Evolutionary conservation across 2,329 filamentous ascomycete genomes (phyloP).

Genomic region (Rhytidhysteron rufulum): DNA sequence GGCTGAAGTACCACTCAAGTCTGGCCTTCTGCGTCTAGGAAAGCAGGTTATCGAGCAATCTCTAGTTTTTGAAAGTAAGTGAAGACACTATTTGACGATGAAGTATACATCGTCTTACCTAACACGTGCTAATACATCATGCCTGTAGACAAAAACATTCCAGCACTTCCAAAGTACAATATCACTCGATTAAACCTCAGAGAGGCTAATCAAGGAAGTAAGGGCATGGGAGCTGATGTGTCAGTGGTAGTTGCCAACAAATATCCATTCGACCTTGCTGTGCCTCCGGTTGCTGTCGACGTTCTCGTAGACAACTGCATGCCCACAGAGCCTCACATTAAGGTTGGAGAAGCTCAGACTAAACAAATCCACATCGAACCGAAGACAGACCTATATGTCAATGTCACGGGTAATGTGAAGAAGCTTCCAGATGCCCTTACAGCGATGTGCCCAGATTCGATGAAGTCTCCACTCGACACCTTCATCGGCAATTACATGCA

Average conservation of each 20-base stretch:
- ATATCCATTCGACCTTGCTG: constrained; percentile 70
- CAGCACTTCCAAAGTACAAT: constrained; percentile 74
- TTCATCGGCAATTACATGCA: constrained; percentile 78
- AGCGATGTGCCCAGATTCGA: constrained; percentile 68
- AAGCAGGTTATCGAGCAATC: constrained; percentile 71
- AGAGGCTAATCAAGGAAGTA: constrained; percentile 58
- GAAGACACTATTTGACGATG: constrained; percentile 45
- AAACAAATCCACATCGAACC: constrained; percentile 64
- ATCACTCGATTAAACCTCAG: constrained; percentile 76
- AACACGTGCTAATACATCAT: constrained; percentile 13
- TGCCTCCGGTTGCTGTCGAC: constrained; percentile 80
- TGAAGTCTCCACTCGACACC: constrained; percentile 78
- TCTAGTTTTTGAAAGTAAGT: constrained; percentile 78
- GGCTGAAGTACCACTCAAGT: constrained; percentile 68
- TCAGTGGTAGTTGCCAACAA: constrained; percentile 68
- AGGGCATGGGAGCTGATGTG: constrained; percentile 76
- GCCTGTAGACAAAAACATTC: constrained; percentile 57
- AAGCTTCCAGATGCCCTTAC: constrained; percentile 72
- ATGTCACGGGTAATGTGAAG: constrained; percentile 68
- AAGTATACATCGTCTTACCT: constrained; percentile 11
- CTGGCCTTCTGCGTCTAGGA: constrained; percentile 75
- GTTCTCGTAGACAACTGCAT: constrained; percentile 81
- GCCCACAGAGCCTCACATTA: constrained; percentile 67
- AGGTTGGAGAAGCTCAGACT: constrained; percentile 72
- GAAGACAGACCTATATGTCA: constrained; percentile 61